Evolutionary conservation across 2,329 filamentous ascomycete genomes (phyloP), one percentile per base, ranked within the genome.

Genomic region (Cladosporium sp.): DNA sequence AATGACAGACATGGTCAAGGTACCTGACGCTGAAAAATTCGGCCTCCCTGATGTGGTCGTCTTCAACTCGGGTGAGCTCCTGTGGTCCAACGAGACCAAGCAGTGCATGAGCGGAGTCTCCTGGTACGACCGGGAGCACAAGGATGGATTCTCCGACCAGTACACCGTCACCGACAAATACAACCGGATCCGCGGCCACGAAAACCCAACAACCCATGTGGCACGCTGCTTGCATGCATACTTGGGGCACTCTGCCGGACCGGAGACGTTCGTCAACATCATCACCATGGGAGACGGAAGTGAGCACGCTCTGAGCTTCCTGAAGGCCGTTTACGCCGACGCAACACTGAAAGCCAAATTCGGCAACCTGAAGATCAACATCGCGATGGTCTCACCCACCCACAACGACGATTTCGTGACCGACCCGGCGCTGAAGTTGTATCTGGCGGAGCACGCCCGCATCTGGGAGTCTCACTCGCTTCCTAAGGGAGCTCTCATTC

Each of bases 21-120:
- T 11, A 16, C 21, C 16, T 46, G 40, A 46, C 40, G n/a, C 8
- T 11, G n/a, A n/a, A 12, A 21, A 70, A 0, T 78, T 81, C 16
- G 11, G 33, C 23, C 31, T 73, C 1, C 87, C 84, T 0, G 90
- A 85, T 3, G 79, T 97, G 65, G 79, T 97, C 31, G 80, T 97
- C 29, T 86, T 92, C 55, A 97, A 97, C 74, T 82, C 87, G 4
- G 92, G 91, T 5, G 88, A 96, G 78, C 80, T 91, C 21, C 81
- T 89, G 72, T 97, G 92, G 88, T 91, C 90, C 49, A 83, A 85
- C 61, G 5, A 31, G 2, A 83, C 83, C 1, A 78, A 83, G 61
- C 83, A 85, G 58, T 82, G 87, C 0, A 81, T 96, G 67, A 90
- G 86, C 0, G 75, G 83, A 1, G 73, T 75, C 0, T 84, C 83